phyloP scores from a whole-genome alignment of 1,284 basidiomycete species.

The Austroboletus novae-zelandiae region DNA sequence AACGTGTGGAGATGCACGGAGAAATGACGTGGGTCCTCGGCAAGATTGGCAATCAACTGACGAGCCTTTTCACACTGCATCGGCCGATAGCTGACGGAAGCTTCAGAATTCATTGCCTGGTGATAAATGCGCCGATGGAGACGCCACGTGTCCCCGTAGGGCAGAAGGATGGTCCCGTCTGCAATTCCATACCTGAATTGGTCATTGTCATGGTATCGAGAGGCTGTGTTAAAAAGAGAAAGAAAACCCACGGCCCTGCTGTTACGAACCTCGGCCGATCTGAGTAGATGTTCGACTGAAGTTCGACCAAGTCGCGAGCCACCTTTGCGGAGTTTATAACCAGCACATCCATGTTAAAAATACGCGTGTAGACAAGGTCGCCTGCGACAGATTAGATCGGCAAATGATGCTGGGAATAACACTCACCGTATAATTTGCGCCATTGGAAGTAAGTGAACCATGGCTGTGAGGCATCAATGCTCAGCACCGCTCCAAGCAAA shows the following conservation, averaged over 20 bases:
- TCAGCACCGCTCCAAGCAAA: slow-evolving; percentile 20
- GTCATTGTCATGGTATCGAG: background rate
- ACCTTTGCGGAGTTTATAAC: slow-evolving; percentile 27
- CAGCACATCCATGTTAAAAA: slow-evolving; percentile 25
- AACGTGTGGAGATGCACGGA: slow-evolving; percentile 22
- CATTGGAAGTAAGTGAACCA: slow-evolving; percentile 28
- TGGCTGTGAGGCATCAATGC: slow-evolving; percentile 22
- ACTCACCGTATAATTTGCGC: slow-evolving; percentile 24
- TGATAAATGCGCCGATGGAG: slow-evolving; percentile 29
- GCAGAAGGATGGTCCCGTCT: slow-evolving; percentile 25
- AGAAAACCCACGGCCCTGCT: slow-evolving; percentile 12
- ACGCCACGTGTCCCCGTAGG: slow-evolving; percentile 29
- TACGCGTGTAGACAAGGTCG: slow-evolving; percentile 18
- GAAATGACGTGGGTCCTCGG: slow-evolving; percentile 19
- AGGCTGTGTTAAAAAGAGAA: background rate
- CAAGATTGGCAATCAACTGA: slow-evolving; percentile 22
- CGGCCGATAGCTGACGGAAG: slow-evolving; percentile 17
- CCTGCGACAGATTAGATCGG: slow-evolving; percentile 13
- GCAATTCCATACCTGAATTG: slow-evolving; percentile 25
- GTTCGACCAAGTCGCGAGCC: slow-evolving; percentile 23
- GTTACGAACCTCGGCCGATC: slow-evolving; percentile 26
- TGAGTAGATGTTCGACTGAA: slow-evolving; percentile 26
- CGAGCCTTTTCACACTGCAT: slow-evolving; percentile 25
- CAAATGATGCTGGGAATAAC: background rate
- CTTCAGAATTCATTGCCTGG: slow-evolving; percentile 18